Base-by-base conservation (phyloP, 2,329 filamentous ascomycete species). In the Colletotrichum sp. region DNA sequence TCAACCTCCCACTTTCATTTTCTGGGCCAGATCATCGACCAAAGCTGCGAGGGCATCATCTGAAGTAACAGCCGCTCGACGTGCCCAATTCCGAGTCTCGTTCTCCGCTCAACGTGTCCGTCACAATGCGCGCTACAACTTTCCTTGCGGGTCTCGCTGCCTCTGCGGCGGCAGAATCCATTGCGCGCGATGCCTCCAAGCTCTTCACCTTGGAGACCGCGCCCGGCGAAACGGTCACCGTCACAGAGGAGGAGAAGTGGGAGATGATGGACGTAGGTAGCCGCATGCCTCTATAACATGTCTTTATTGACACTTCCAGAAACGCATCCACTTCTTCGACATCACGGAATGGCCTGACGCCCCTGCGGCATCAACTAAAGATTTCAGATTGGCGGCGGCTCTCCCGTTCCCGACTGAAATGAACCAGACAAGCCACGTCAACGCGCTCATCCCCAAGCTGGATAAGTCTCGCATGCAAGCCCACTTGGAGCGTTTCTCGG, bases 401-500 rank as follows among this genome's bases (percentile, higher is more conserved):
- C 73, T 75, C 13, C 71, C 78, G 16, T 80, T 79, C 67, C 79
- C 79, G n/a, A 67, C 57, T 26, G 64, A 59, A 13, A 71, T 80
- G 59, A 71, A 78, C 32, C 79, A 80, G 57, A 75, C 73, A 32
- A 64, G 55, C 60, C 75, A 77, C 36, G 79, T 80, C 55, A 64
- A 78, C 21, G 71, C 75, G 28, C 72, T 78, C 6, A 66, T 64
- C 21, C 39, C 72, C 18, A 76, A 73, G 69, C 71, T 79, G 6
- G 67, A 39, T 63, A 72, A 64, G 39, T 63, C 71, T n/a, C 71
- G 69, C 28, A 75, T 77, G 63, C 68, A 63, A 16, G 49, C 57
- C 16, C 69, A 69, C 6, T 39, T 83, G 21, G 79, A 94, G 78
- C 91, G 88, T 13, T 93, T 94, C 80, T 92, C 91, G 1, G 87